Percentiles rank a stretch among this genome's conserved stretches.
These are phyloP conservation scores for Cicer arietinum DNA, from an alignment of 306 rosid species.

Conservation along the genomic window DNA sequence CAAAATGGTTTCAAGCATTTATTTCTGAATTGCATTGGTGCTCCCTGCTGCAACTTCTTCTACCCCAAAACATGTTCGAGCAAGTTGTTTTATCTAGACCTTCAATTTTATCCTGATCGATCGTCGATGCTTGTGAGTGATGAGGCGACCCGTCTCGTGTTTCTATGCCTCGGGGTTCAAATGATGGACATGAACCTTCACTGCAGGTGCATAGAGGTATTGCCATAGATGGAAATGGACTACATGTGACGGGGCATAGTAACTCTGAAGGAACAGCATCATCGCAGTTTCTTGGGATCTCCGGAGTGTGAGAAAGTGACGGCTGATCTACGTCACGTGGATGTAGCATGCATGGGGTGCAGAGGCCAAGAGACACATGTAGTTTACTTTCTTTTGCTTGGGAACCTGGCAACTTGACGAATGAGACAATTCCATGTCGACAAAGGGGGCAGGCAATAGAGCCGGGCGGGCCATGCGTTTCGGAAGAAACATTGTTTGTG, in stretches of 20 bases:
- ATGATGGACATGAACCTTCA: constrained; percentile 80
- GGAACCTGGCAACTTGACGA: constrained; percentile 76
- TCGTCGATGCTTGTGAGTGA: constrained; percentile 61
- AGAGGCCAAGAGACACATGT: constrained; percentile 71
- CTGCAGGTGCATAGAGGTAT: constrained; percentile 92
- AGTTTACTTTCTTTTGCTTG: constrained; percentile 69
- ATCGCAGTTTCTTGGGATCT: constrained; percentile 67
- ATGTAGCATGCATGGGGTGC: constrained; percentile 90
- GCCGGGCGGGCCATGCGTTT: constrained; percentile 68
- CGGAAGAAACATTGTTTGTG: constrained; percentile 69
- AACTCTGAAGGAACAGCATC: constrained; percentile 86
- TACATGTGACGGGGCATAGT: constrained; percentile 87
- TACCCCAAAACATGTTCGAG: constrained; percentile 95
- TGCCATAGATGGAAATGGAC: constrained; percentile 92
- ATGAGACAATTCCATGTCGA: constrained; percentile 82
- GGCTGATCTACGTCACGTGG: constrained; percentile 55
- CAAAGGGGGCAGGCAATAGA: constrained; percentile 98
- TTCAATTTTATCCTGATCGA: constrained; percentile 74
- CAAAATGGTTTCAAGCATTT: constrained; percentile 65
- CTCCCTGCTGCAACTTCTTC: constrained; percentile 97
- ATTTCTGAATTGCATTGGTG: constrained; percentile 96
- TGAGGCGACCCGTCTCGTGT: constrained; percentile 60
- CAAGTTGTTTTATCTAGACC: constrained; percentile 84
- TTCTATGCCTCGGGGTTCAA: constrained; percentile 72
- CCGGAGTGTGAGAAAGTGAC: constrained; percentile 67